A percentile compares a stretch with the other conserved stretches of the same genome.
phyloP scores from a whole-genome alignment of 2,329 filamentous ascomycete species.

The Colletotrichum spinosum region DNA sequence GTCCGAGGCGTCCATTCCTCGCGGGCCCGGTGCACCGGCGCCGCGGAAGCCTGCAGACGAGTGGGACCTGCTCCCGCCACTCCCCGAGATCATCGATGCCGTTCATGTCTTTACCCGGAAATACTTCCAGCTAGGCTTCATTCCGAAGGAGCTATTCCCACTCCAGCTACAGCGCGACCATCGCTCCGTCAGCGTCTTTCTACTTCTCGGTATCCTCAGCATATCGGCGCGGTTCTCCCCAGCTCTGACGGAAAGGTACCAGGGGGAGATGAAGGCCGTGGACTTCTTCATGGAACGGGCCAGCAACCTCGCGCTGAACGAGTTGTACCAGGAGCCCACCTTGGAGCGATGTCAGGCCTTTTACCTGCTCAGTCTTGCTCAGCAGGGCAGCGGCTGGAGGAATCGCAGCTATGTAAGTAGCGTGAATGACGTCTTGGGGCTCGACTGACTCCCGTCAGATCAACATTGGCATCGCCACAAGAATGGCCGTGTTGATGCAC shows the following conservation, averaged over 20 bases:
- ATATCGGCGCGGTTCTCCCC: constrained; percentile 67
- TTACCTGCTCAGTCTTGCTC: constrained; percentile 68
- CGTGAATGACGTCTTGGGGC: neutral
- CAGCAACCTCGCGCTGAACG: constrained; percentile 57
- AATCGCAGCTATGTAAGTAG: constrained; percentile 65
- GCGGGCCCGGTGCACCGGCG: constrained; percentile 23
- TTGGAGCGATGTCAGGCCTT: constrained; percentile 69
- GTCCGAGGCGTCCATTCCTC: constrained; percentile 40
- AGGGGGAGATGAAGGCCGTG: constrained; percentile 62
- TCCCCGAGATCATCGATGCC: constrained; percentile 62
- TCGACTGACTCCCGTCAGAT: constrained; percentile 52
- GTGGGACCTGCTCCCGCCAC: constrained; percentile 63
- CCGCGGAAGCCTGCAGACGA: constrained; percentile 49
- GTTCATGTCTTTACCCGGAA: constrained; percentile 64
- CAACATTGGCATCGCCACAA: constrained; percentile 67
- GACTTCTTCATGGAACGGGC: constrained; percentile 66
- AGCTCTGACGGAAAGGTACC: constrained; percentile 59
- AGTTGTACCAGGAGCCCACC: constrained; percentile 64
- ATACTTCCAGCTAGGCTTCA: constrained; percentile 71
- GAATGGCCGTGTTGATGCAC: constrained; percentile 66
- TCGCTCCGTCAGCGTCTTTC: constrained; percentile 63
- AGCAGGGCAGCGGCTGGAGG: constrained; percentile 66
- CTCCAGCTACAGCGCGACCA: constrained; percentile 59
- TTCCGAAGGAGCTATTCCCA: constrained; percentile 64
- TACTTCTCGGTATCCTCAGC: constrained; percentile 66